Base-by-base conservation (phyloP, 305 asterid genomes). In the Lippia alba region DNA sequence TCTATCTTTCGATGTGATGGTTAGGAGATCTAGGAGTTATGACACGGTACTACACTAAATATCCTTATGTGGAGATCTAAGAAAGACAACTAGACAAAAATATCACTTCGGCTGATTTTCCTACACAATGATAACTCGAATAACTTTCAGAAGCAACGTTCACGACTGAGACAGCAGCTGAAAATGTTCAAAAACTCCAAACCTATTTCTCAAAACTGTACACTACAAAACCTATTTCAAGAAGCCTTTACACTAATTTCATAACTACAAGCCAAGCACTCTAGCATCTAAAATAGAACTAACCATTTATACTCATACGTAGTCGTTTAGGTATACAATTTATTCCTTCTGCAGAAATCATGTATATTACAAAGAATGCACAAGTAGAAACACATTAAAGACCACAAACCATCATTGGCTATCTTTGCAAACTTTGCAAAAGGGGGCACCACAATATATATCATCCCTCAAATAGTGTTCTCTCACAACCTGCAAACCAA, bases 391-490 rank as follows among this genome's bases (percentile, higher is more conserved):
- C 30, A 41, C 34, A 36, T 44, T 17, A 45, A 69, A 50, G 61
- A 54, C 36, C 60, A 60, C 86, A 54, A 73, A 94, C 98, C 99
- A 79, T 92, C 94, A 80, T 92, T 87, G 24, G 88, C 88, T 24
- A 24, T 24, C 30, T 24, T 24, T 24, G 30, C 99, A 94, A 1
- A 66, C 78, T 62, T 84, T 85, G 83, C 99, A 94, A 51, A 86
- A 86, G 6, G 94, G 85, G 12, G 90, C 96, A 41, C 99, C 98
- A 12, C 99, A 94, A 32, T 81, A 89, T 50, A 94, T 89, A 71
- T 94, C 99, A 78, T 94, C 99, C 70, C 99, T 80, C 69, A 94
- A 74, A 67, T 94, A 94, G 74, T 92, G 98, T 73, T 94, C 98
- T 48, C 97, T 84, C 56, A 95, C 97, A 39, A 85, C 94, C 99